Conservation (phyloP, 805 yeast genomes). For the Saccharomycodes ludwigii region DNA sequence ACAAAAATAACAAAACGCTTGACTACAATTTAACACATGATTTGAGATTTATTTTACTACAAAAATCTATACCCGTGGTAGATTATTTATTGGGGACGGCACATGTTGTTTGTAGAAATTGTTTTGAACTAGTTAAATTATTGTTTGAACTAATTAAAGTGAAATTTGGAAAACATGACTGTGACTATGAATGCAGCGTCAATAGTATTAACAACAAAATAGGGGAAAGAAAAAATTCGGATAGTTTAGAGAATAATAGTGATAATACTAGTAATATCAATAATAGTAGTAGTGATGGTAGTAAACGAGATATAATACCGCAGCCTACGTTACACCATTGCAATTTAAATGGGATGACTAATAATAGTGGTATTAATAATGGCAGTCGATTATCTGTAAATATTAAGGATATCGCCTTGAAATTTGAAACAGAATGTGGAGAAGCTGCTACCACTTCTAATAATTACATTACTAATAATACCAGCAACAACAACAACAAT, state of each 20-base stretch:
- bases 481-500: slow-evolving; percentile 1
- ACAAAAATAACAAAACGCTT: slow-evolving; percentile 16
- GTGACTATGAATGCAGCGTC: no score
- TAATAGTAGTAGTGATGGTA: no score
- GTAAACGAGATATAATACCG: no score
- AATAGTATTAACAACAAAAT: no score
- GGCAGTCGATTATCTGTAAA: no score
- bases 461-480: neutral
- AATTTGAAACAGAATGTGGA: neutral
- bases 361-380: no score
- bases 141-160: slow-evolving; percentile 21
- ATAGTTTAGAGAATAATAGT: no score
- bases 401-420: no score
- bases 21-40: slow-evolving; percentile 24
- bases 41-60: slow-evolving; percentile 20
- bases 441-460: neutral
- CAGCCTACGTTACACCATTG: no score
- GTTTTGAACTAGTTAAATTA: slow-evolving; percentile 22
- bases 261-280: no score
- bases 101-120: slow-evolving; percentile 22
- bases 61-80: slow-evolving; percentile 21
- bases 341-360: no score
- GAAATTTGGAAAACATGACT: slow-evolving; percentile 12
- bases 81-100: slow-evolving; percentile 9
- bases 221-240: no score